phyloP scores from a whole-genome alignment of 2,329 filamentous ascomycete genomes.

The Cercospora citrullina region DNA sequence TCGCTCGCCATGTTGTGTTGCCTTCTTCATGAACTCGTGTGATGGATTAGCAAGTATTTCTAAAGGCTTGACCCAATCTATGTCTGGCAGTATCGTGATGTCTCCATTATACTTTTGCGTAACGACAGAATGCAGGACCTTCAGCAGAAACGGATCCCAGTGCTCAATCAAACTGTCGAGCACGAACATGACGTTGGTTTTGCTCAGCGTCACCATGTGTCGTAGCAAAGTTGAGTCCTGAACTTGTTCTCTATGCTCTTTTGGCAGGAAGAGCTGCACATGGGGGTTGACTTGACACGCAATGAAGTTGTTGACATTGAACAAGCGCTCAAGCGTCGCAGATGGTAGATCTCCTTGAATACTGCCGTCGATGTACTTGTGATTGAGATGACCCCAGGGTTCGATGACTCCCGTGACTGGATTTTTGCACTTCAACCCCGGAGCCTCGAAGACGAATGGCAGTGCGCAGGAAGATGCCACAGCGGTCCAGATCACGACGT shows the following conservation, averaged over 20 bases:
- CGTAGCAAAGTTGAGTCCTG: slow-evolving; percentile 42
- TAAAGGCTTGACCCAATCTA: slow-evolving; percentile 71
- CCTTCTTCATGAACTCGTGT: slow-evolving; percentile 78
- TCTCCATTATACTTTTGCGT: slow-evolving; percentile 92
- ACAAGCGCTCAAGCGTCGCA: slow-evolving; percentile 86
- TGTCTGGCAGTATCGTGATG: slow-evolving; percentile 86
- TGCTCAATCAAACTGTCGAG: slow-evolving; percentile 25
- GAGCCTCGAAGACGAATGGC: slow-evolving; percentile 79
- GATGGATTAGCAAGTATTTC: slow-evolving; percentile 81
- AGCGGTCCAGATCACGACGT: slow-evolving; percentile 94
- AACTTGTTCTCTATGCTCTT: slow-evolving; percentile 62
- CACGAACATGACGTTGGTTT: slow-evolving; percentile 20
- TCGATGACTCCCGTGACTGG: slow-evolving; percentile 69
- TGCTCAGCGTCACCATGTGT: slow-evolving; percentile 21
- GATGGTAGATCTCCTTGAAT: slow-evolving; percentile 94
- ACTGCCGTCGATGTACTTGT: slow-evolving; percentile 90
- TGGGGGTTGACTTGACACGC: slow-evolving; percentile 97
- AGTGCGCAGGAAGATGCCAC: slow-evolving; percentile 95
- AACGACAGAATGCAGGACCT: slow-evolving; percentile 68
- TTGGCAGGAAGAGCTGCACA: slow-evolving; percentile 70
- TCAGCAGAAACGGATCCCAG: slow-evolving; percentile 22
- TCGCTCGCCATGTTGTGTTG: slow-evolving; percentile 74
- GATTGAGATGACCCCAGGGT: slow-evolving; percentile 82
- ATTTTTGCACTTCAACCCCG: slow-evolving; percentile 79
- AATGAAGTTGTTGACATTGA: slow-evolving; percentile 98